These are phyloP conservation scores for Silene uniflora DNA, from an alignment of 148 eudicot species.

Conservation along the genomic window DNA sequence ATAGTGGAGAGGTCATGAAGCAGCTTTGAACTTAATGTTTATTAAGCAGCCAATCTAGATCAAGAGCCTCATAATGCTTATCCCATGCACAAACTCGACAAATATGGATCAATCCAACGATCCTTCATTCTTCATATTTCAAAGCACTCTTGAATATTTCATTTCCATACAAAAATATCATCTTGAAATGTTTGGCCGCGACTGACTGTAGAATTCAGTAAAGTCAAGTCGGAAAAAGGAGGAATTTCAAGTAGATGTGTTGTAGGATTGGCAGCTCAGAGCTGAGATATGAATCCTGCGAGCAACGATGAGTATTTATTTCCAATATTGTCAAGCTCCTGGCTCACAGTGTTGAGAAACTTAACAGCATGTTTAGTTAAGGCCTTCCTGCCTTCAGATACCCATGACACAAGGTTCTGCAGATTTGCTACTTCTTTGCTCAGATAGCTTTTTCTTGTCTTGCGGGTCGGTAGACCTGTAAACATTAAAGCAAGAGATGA, in stretches of 20 bases:
- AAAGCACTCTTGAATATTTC: slow-evolving; percentile 8
- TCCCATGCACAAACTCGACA: background rate
- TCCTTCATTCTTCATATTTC: background rate
- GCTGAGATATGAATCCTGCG: slow-evolving; percentile 73
- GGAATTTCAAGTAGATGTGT: slow-evolving; percentile 91
- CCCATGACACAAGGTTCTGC: slow-evolving; percentile 75
- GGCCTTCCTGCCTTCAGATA: slow-evolving; percentile 78
- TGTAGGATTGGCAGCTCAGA: slow-evolving; percentile 89
- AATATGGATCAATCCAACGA: slow-evolving; percentile 16
- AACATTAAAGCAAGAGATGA: slow-evolving; percentile 14
- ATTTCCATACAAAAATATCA: background rate
- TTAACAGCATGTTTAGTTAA: slow-evolving; percentile 72
- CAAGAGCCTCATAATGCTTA: slow-evolving; percentile 8
- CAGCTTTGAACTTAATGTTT: background rate
- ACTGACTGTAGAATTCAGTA: slow-evolving; percentile 77
- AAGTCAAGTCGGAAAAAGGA: slow-evolving; percentile 90
- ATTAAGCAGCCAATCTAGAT: background rate
- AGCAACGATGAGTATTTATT: slow-evolving; percentile 73
- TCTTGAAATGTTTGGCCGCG: slow-evolving; percentile 33
- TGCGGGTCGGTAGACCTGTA: slow-evolving; percentile 59
- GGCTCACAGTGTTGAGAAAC: slow-evolving; percentile 64
- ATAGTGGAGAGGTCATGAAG: background rate
- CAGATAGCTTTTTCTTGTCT: slow-evolving; percentile 43
- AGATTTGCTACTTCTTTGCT: slow-evolving; percentile 36
- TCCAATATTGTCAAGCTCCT: slow-evolving; percentile 67